These are phyloP conservation scores for Tritrichomonas foetus DNA, from an alignment of 208 protist species.

Conservation along the genomic window DNA sequence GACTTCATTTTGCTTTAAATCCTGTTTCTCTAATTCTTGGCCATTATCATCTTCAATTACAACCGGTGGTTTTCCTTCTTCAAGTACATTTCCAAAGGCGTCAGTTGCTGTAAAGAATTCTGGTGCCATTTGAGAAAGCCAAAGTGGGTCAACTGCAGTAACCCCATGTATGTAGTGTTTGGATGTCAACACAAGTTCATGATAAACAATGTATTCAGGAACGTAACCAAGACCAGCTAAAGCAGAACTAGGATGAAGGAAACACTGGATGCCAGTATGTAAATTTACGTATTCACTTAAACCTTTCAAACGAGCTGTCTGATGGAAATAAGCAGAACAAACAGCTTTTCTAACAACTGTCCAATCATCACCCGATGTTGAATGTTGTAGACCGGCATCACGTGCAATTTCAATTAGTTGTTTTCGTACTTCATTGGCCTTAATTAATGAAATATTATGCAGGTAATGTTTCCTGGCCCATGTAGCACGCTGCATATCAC, in stretches of 20 bases:
- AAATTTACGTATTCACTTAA: constrained; percentile 94
- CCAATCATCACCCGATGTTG: constrained; percentile 56
- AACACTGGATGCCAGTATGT: constrained; percentile 79
- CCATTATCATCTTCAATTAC: no score
- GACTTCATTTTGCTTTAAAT: no score
- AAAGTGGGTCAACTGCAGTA: constrained; percentile 84
- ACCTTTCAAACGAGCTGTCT: constrained; percentile 75
- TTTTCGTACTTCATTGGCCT: constrained; percentile 79
- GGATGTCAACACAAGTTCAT: constrained; percentile 87
- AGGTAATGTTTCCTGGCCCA: constrained; percentile 95
- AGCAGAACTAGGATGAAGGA: constrained; percentile 89
- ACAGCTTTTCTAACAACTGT: constrained; percentile 81
- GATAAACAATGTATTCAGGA: constrained; percentile 95
- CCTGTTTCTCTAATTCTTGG: no score
- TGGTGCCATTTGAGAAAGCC: constrained; percentile 81
- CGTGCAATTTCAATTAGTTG: constrained; percentile 91
- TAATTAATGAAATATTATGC: constrained; percentile 74
- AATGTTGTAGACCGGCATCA: background rate
- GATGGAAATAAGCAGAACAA: constrained; percentile 80
- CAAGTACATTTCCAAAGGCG: background rate
- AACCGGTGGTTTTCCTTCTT: background rate
- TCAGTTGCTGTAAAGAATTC: constrained; percentile 67
- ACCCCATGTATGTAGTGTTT: constrained; percentile 87
- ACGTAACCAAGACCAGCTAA: constrained; percentile 78
- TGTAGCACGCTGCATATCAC: constrained; percentile 70